phyloP scores from a whole-genome alignment of 2,329 filamentous ascomycete genomes.

The Colletotrichum chrysophilum region DNA sequence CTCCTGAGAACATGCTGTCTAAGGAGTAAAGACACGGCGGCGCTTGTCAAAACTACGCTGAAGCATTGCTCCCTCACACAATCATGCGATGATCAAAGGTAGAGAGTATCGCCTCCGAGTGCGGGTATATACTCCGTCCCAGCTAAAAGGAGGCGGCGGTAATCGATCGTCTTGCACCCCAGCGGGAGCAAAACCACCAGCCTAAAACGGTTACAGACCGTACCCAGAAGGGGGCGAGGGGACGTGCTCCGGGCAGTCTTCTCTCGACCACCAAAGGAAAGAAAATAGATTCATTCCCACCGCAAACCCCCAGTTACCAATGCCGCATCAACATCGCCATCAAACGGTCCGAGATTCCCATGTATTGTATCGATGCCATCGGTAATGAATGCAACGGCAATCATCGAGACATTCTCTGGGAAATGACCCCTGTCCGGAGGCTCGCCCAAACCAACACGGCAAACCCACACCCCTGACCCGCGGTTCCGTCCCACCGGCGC shows the following conservation, averaged over 20 bases:
- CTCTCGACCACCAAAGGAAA: neutral
- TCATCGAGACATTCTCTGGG: neutral
- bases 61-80: neutral
- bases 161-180: neutral
- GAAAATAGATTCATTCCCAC: neutral
- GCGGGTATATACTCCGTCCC: conserved; percentile 4
- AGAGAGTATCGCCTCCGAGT: neutral
- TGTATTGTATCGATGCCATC: neutral
- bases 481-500: conserved; percentile 7
- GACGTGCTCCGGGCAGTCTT: neutral
- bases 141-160: neutral
- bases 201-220: neutral
- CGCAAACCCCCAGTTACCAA: neutral
- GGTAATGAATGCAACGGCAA: neutral
- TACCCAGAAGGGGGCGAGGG: neutral
- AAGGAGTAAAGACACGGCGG: neutral
- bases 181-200: neutral
- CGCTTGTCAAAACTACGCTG: neutral
- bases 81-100: neutral
- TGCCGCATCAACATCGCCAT: neutral
- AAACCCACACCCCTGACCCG: neutral
- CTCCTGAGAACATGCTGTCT: neutral
- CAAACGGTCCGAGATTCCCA: neutral
- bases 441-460: neutral
- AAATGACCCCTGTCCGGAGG: neutral